Conservation (phyloP, 2,329 filamentous ascomycete genomes). For the Ophiostoma perfectum region DNA sequence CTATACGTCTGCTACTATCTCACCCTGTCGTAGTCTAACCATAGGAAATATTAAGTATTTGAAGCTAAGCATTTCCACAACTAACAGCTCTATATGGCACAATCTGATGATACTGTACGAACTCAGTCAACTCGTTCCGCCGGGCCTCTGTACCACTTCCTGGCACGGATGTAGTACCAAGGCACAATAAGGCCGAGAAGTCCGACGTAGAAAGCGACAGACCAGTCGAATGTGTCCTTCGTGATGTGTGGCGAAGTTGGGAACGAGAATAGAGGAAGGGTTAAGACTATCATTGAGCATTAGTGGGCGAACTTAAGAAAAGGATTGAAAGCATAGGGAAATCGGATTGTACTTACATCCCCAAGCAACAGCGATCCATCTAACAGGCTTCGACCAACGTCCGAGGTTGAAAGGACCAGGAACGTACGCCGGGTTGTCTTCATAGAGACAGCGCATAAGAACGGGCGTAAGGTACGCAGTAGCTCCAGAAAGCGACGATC, state of each 20-base stretch:
- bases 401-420: slow-evolving; percentile 2
- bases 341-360: slow-evolving; percentile 1
- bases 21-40: too few species aligned
- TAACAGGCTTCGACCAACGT: background rate
- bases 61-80: too few species aligned
- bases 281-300: background rate
- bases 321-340: background rate
- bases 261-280: slow-evolving; percentile 4
- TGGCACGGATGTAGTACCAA: slow-evolving; percentile 4
- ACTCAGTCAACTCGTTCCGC: background rate
- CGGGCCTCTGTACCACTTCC: background rate
- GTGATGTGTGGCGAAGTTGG: slow-evolving; percentile 2
- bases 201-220: slow-evolving; percentile 9
- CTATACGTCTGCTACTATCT: too few species aligned
- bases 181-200: background rate
- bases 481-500: background rate
- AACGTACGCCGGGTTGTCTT: background rate
- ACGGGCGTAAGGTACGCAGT: background rate
- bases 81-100: too few species aligned
- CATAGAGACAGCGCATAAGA: background rate
- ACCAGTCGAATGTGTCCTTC: slow-evolving; percentile 6
- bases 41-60: too few species aligned
- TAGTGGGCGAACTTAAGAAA: background rate
- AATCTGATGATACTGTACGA: too few species aligned
- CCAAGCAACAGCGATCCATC: slow-evolving; percentile 11